Evolutionary conservation across 495 filamentous ascomycete genomes (phyloP), one percentile per base, ranked within the genome.

Genomic region (Chaetomium tenue): DNA sequence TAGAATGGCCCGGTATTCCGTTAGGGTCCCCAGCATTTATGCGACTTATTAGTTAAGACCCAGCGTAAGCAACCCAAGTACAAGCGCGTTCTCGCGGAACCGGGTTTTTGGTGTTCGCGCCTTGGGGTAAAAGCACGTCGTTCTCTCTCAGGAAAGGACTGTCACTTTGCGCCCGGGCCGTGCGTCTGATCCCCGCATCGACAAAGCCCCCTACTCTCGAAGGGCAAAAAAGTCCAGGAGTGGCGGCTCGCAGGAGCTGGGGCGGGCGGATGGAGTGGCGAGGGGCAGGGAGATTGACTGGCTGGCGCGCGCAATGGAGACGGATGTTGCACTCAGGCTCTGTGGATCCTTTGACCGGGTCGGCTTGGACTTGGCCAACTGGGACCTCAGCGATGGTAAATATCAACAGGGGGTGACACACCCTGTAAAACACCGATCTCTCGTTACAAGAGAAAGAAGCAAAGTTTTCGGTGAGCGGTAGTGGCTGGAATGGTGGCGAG

Each of bases 201-300:
- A 23, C 7, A 6, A 6, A 11, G 33, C 22, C 20, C 23, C 39
- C 25, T 53, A n/a, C 30, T 53, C 9, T 22, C 13, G 26, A 63
- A 63, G 51, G 61, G 44, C 3, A 57, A 63, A 57, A 58, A 63
- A 39, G 52, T 63, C 53, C 61, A 22, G 42, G 13, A 50, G 60
- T 58, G 61, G 61, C 44, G 53, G 61, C 39, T 54, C 7, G 44
- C 37, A 33, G 48, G 15, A n/a, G 16, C 20, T 25, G 8, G 20
- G 28, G 37, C 16, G 46, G 11, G 52, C 26, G n/a, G 26, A 20
- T 46, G 6, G 52, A 39, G 61, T 63, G 61, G 61, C 53, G 53
- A 57, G 30, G 25, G 61, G 2, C 33, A 59, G 33, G 4, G 47
- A 50, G 18, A 58, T 25, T 63, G 60, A 62, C 60, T 62, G 50